These are phyloP conservation scores for Ceratocystis eucalypticola DNA, from an alignment of 2,329 filamentous ascomycete species.

Conservation along the genomic window DNA sequence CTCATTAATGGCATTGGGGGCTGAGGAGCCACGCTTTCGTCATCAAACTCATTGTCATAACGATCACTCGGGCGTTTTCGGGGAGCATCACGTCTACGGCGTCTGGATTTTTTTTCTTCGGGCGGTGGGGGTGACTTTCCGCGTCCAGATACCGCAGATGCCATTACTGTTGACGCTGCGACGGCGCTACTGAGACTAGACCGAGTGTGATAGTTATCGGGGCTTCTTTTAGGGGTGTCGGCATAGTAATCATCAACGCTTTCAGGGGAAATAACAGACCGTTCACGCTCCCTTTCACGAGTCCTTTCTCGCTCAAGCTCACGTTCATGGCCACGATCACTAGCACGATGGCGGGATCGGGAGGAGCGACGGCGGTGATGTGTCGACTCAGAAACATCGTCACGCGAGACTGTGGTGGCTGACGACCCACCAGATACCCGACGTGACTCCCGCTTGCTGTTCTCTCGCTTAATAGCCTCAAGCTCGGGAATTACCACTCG, in stretches of 20 bases:
- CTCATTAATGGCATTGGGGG: slow-evolving; percentile 83
- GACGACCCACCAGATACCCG: slow-evolving; percentile 51
- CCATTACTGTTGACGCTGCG: slow-evolving; percentile 26
- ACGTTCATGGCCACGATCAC: slow-evolving; percentile 13
- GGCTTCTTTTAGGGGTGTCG: slow-evolving; percentile 34
- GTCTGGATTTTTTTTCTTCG: slow-evolving; percentile 25
- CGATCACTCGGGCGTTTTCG: slow-evolving; percentile 33
- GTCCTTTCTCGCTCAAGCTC: slow-evolving; percentile 5
- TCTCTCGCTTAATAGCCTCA: slow-evolving; percentile 79
- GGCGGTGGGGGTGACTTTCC: slow-evolving; percentile 23
- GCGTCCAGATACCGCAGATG: slow-evolving; percentile 22
- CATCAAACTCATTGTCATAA: slow-evolving; percentile 38
- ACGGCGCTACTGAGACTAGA: not conserved
- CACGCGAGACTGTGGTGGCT: slow-evolving; percentile 40
- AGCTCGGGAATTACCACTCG: slow-evolving; percentile 82
- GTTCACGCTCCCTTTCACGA: slow-evolving; percentile 33
- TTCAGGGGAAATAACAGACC: slow-evolving; percentile 5
- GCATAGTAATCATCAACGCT: slow-evolving; percentile 18
- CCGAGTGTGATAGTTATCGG: slow-evolving; percentile 33
- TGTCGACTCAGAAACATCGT: slow-evolving; percentile 39
- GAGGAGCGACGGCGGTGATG: slow-evolving; percentile 45
- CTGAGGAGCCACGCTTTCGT: slow-evolving; percentile 40
- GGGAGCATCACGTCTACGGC: slow-evolving; percentile 39
- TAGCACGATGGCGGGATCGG: slow-evolving; percentile 18
- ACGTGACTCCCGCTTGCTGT: slow-evolving; percentile 57